A percentile compares a stretch with the other conserved stretches of the same genome.
phyloP scores from a whole-genome alignment of 139 green algal genomes.

The Coelastrella sp. region DNA sequence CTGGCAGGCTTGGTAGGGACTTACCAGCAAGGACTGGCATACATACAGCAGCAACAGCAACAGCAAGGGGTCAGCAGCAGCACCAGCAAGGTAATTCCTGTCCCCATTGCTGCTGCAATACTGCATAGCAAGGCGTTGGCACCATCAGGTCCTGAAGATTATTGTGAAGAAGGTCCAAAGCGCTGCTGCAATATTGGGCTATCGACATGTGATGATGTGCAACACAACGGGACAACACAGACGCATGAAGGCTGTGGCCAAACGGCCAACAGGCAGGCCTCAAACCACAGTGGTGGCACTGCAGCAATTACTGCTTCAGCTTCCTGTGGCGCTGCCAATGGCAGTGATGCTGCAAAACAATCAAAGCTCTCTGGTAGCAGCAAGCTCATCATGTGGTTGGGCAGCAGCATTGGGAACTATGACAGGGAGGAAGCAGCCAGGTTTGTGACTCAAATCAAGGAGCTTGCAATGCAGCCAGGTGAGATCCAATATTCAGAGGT shows the following conservation, averaged over 20 bases:
- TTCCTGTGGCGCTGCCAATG: too few relatives aligned
- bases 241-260: too few relatives aligned
- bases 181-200: too few relatives aligned
- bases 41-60: slow-evolving; percentile 37
- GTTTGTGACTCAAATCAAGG: background rate
- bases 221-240: too few relatives aligned
- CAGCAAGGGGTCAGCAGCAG: background rate
- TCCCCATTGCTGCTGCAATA: background rate
- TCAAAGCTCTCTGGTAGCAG: too few relatives aligned
- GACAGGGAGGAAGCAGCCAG: background rate
- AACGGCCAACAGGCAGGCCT: too few relatives aligned
- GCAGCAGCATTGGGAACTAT: slow-evolving; percentile 37
- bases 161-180: background rate
- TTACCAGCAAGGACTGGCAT: slow-evolving; percentile 25
- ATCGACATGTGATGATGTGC: too few relatives aligned
- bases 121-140: background rate
- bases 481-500: background rate
- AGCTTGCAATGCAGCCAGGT: slow-evolving; percentile 32
- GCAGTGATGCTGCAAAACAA: too few relatives aligned
- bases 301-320: background rate
- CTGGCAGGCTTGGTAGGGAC: slow-evolving; percentile 17
- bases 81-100: too few relatives aligned
- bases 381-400: slow-evolving; percentile 38
- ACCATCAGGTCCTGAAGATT: background rate
- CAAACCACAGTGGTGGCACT: too few relatives aligned